phyloP scores from a whole-genome alignment of 129 eudicot species.

The Chrysanthemum seticuspe region DNA sequence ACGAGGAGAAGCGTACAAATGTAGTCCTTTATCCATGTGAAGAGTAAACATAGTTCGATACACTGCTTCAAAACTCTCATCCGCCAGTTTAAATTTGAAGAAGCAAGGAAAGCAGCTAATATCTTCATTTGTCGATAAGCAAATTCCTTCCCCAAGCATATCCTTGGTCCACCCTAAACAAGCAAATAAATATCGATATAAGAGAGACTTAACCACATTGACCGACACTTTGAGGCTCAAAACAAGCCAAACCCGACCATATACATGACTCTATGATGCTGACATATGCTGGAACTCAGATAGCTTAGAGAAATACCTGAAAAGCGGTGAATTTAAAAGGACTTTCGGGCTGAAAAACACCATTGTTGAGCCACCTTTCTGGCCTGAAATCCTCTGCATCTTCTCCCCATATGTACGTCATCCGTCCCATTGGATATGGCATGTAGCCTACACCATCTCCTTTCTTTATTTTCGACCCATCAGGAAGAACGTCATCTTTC shows the following conservation, averaged over 20 bases:
- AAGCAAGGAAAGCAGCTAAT: slow-evolving; percentile 33
- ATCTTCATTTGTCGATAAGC: slow-evolving; percentile 55
- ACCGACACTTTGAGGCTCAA: no score
- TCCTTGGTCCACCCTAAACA: slow-evolving; percentile 41
- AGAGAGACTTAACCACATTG: no score
- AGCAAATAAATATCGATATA: background rate
- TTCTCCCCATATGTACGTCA: slow-evolving; percentile 54
- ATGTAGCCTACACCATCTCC: slow-evolving; percentile 40
- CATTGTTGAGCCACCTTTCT: slow-evolving; percentile 53
- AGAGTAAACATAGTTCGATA: slow-evolving; percentile 41
- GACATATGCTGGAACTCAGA: no score
- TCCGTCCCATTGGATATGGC: slow-evolving; percentile 58
- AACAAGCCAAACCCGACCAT: no score
- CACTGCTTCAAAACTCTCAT: slow-evolving; percentile 32
- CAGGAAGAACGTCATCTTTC: slow-evolving; percentile 48
- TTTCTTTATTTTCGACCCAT: slow-evolving; percentile 42
- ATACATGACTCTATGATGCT: no score
- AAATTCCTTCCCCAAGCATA: slow-evolving; percentile 54
- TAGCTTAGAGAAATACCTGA: slow-evolving; percentile 30
- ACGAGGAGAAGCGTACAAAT: slow-evolving; percentile 24
- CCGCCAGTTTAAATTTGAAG: slow-evolving; percentile 33
- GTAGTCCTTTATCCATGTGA: slow-evolving; percentile 16
- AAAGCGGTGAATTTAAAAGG: slow-evolving; percentile 54
- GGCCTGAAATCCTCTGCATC: slow-evolving; percentile 54
- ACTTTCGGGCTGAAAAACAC: slow-evolving; percentile 40